Percentiles rank a stretch among this genome's conserved stretches.
These are phyloP conservation scores for Uromyces viciae-fabae DNA, from an alignment of 1,284 basidiomycete genomes.

Conservation along the genomic window DNA sequence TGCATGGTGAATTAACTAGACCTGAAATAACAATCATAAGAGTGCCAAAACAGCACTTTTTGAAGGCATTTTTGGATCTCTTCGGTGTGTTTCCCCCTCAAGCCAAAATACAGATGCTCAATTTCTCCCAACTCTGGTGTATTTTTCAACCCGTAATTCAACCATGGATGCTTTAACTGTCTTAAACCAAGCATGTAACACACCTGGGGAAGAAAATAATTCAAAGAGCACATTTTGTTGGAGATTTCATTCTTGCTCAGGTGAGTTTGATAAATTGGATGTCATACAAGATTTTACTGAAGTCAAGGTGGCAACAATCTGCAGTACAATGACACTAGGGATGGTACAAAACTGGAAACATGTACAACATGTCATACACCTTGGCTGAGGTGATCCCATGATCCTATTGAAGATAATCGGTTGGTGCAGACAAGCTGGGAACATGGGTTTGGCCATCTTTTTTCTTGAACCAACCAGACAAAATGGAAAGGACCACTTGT, in stretches of 20 bases:
- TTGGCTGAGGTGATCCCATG: constrained; percentile 9
- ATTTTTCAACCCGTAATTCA: background rate
- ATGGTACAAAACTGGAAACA: constrained; percentile 18
- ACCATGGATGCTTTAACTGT: background rate
- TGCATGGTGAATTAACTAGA: background rate
- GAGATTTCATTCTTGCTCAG: background rate
- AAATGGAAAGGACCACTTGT: no score
- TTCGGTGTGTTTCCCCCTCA: background rate
- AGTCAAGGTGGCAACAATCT: background rate
- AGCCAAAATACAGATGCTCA: background rate
- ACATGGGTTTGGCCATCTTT: no score
- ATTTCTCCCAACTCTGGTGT: background rate
- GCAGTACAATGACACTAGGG: constrained; percentile 8
- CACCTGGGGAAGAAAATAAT: background rate
- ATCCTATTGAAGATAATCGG: constrained; percentile 15
- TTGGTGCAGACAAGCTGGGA: no score
- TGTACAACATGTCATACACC: background rate
- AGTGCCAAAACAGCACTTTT: background rate
- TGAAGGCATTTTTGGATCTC: background rate
- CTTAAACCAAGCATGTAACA: background rate
- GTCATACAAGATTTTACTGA: background rate
- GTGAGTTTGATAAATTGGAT: background rate
- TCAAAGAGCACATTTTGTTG: background rate
- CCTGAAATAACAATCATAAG: background rate
- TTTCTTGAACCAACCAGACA: no score